Conservation (phyloP, 73 alveolate species). For the Paramecium caudatum region DNA sequence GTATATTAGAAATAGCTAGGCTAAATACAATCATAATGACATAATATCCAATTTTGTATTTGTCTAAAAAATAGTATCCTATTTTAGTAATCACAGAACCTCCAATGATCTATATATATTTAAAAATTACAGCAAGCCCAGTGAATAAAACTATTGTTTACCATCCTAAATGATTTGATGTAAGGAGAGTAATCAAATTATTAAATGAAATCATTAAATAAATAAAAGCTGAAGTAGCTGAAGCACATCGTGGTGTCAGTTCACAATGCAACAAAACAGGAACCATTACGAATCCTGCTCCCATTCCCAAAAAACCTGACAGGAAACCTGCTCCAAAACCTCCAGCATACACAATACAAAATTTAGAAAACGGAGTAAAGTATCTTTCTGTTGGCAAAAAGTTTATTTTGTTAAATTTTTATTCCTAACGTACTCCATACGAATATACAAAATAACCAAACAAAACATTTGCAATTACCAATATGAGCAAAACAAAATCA, state of each 20-base stretch:
- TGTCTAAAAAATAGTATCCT: background rate
- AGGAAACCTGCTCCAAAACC: conserved; percentile 31
- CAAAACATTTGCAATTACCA: conserved; percentile 13
- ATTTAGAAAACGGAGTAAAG: conserved; percentile 31
- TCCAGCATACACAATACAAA: background rate
- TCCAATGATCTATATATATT: conserved; percentile 6
- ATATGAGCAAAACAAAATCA: background rate
- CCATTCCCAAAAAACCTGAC: conserved; percentile 47
- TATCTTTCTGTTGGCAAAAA: conserved; percentile 35
- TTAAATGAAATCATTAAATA: conserved; percentile 35
- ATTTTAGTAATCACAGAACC: conserved; percentile 63
- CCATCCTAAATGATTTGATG: conserved; percentile 3
- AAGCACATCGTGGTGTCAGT: background rate
- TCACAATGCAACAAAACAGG: background rate
- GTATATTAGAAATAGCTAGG: background rate
- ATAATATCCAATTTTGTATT: conserved; percentile 38
- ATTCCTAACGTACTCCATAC: conserved; percentile 14
- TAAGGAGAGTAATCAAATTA: conserved; percentile 22
- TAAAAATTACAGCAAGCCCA: conserved; percentile 41
- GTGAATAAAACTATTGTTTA: conserved; percentile 32
- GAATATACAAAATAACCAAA: background rate
- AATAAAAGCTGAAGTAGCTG: background rate
- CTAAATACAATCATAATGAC: conserved; percentile 30
- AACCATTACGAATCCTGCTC: conserved; percentile 53
- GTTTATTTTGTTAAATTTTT: background rate